These are phyloP conservation scores for Ganoderma meredithae DNA, from an alignment of 1,284 basidiomycete species.

Conservation along the genomic window DNA sequence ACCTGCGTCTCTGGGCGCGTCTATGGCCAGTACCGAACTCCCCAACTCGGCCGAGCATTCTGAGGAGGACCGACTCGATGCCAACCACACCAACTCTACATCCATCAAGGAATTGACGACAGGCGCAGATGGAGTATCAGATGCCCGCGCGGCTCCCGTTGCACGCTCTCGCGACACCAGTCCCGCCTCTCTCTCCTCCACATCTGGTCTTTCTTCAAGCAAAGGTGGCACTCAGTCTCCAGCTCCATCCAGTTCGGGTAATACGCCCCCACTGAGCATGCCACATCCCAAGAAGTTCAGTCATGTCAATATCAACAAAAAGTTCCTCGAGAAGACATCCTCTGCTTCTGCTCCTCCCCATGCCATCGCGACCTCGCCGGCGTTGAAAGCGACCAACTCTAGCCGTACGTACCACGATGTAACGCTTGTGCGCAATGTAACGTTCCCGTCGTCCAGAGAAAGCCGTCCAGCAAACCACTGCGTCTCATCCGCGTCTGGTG, in stretches of 20 bases:
- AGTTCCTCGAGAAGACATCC: conserved; percentile 89
- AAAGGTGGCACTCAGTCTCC: conserved; percentile 35
- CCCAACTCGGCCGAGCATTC: conserved; percentile 52
- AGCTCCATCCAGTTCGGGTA: conserved; percentile 24
- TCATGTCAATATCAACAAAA: conserved; percentile 91
- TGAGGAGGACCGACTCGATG: conserved; percentile 43
- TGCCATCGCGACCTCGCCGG: conserved; percentile 47
- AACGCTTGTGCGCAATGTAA: conserved; percentile 18
- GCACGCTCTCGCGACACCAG: conserved; percentile 35
- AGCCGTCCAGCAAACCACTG: conserved; percentile 58
- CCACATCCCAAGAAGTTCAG: conserved; percentile 86
- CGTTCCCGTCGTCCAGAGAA: conserved; percentile 53
- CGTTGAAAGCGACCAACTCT: conserved; percentile 57
- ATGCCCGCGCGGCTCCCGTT: conserved; percentile 23
- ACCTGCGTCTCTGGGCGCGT: conserved; percentile 75
- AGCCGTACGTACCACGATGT: conserved; percentile 54
- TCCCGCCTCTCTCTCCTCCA: conserved; percentile 39
- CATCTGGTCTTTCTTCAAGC: conserved; percentile 34
- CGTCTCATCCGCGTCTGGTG: conserved; percentile 78
- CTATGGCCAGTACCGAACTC: conserved; percentile 73
- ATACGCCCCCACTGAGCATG: conserved; percentile 40
- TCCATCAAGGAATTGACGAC: conserved; percentile 9
- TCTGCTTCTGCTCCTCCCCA: conserved; percentile 51
- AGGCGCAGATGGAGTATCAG: conserved; percentile 28
- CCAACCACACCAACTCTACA: conserved; percentile 26